These are phyloP conservation scores for Coelastrella sp. DNA, from an alignment of 139 green algal genomes.

Conservation along the genomic window DNA sequence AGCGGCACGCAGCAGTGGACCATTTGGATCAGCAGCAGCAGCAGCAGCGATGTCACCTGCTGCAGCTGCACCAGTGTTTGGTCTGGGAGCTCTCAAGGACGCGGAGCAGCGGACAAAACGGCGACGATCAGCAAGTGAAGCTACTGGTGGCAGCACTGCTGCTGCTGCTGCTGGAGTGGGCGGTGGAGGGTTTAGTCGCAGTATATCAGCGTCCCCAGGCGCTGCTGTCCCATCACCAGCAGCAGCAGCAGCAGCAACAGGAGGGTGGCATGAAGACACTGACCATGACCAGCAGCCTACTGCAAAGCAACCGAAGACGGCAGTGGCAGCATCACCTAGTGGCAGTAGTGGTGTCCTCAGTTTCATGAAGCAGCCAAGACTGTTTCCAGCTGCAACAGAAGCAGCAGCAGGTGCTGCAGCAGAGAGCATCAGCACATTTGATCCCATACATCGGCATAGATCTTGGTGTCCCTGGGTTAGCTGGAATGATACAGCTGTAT, in stretches of 20 bases:
- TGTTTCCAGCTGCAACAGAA: conserved; percentile 11
- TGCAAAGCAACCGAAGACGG: not conserved
- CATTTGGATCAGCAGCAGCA: not conserved
- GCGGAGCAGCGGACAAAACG: conserved; percentile 44
- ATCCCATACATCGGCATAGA: conserved; percentile 15
- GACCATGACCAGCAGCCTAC: not conserved
- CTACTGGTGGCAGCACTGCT: not conserved
- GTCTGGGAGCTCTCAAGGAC: conserved; percentile 8
- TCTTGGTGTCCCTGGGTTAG: conserved; percentile 42
- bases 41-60: not conserved
- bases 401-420: not conserved
- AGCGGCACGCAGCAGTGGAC: not conserved
- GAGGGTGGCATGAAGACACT: too few species aligned
- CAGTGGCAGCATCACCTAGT: conserved; percentile 20
- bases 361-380: conserved; percentile 15
- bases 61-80: conserved; percentile 34
- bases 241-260: not conserved
- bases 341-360: not conserved
- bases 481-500: too few species aligned
- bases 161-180: not conserved
- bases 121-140: conserved; percentile 15
- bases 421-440: not conserved
- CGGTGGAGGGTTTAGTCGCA: too few species aligned
- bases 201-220: not conserved
- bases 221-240: not conserved